These are phyloP conservation scores for Rhodocollybia butyracea DNA, from an alignment of 768 basidiomycete species.

Conservation along the genomic window DNA sequence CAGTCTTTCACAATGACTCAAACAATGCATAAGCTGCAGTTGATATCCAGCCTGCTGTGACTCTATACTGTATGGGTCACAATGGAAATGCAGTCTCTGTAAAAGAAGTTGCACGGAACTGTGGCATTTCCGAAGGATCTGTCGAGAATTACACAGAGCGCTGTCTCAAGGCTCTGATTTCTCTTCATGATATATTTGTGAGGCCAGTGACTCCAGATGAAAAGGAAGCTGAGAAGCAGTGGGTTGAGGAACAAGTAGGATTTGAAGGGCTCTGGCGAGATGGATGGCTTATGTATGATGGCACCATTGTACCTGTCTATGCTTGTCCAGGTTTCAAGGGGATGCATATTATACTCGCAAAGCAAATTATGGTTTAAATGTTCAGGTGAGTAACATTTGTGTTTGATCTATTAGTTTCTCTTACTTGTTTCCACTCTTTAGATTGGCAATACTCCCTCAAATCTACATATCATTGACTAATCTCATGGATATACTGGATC, in stretches of 20 bases:
- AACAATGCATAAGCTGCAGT: conserved; percentile 18
- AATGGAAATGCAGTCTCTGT: conserved; percentile 18
- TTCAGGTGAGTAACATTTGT: conserved; percentile 26
- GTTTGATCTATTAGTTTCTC: conserved; percentile 2
- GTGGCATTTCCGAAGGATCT: conserved; percentile 25
- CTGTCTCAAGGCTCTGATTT: conserved; percentile 14
- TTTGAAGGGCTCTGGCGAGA: conserved; percentile 27
- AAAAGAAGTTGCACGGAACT: conserved; percentile 13
- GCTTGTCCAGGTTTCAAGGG: conserved; percentile 21
- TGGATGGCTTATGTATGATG: conserved; percentile 33
- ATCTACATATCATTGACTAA: conserved; percentile 28
- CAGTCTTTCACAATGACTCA: conserved; percentile 22
- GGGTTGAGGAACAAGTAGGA: conserved; percentile 29
- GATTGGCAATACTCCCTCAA: conserved; percentile 30
- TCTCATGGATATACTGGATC: conserved; percentile 30
- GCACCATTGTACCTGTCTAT: conserved; percentile 14
- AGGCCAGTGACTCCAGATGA: conserved; percentile 23
- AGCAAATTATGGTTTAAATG: conserved; percentile 32
- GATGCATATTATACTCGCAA: conserved; percentile 34
- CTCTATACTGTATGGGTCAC: conserved; percentile 17
- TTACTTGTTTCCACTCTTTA: conserved; percentile 10
- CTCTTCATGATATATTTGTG: conserved; percentile 28
- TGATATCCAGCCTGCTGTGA: conserved; percentile 18
- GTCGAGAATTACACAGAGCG: conserved; percentile 25
- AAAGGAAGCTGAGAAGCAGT: conserved; percentile 31